These are phyloP conservation scores for Chlamydomonas reinhardtii DNA, from an alignment of 163 green algal species.

Conservation along the genomic window DNA sequence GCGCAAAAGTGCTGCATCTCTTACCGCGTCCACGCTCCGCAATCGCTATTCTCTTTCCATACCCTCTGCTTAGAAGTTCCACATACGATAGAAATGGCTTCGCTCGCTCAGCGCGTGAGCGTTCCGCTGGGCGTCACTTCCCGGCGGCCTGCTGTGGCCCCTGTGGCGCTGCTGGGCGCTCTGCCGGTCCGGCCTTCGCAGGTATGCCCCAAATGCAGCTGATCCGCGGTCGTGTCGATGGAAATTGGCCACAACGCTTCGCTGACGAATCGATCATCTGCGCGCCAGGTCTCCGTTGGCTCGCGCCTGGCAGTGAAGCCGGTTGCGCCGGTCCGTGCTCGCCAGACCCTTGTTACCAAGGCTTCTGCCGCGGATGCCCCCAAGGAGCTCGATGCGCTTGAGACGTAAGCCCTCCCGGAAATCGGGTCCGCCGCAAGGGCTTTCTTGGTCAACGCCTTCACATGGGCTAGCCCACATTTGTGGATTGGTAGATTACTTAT, in stretches of 20 bases:
- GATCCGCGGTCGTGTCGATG: neutral
- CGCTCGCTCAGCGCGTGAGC: slow-evolving; percentile 15
- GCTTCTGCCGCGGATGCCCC: slow-evolving; percentile 43
- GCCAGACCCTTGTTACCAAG: slow-evolving; percentile 29
- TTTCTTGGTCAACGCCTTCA: neutral
- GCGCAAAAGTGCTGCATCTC: too few species aligned
- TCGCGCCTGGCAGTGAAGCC: slow-evolving; percentile 9
- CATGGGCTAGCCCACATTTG: neutral
- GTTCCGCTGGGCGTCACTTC: slow-evolving; percentile 7
- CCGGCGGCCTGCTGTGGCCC: slow-evolving; percentile 1
- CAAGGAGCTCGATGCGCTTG: slow-evolving; percentile 67
- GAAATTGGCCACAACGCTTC: neutral
- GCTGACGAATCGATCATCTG: neutral
- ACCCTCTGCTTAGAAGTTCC: too few species aligned
- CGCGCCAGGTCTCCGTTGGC: slow-evolving; percentile 12
- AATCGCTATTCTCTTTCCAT: too few species aligned
- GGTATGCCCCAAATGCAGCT: neutral
- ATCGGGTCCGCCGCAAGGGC: slow-evolving; percentile 1
- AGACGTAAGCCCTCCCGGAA: slow-evolving; percentile 53
- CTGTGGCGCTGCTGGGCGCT: slow-evolving; percentile 25
- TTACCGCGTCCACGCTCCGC: too few species aligned
- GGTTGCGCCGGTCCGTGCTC: neutral
- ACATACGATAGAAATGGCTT: slow-evolving; percentile 10
- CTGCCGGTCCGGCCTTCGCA: slow-evolving; percentile 35
- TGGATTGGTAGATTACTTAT: neutral